Base-by-base conservation (phyloP, 768 basidiomycete genomes). In the Paxillus involutus region DNA sequence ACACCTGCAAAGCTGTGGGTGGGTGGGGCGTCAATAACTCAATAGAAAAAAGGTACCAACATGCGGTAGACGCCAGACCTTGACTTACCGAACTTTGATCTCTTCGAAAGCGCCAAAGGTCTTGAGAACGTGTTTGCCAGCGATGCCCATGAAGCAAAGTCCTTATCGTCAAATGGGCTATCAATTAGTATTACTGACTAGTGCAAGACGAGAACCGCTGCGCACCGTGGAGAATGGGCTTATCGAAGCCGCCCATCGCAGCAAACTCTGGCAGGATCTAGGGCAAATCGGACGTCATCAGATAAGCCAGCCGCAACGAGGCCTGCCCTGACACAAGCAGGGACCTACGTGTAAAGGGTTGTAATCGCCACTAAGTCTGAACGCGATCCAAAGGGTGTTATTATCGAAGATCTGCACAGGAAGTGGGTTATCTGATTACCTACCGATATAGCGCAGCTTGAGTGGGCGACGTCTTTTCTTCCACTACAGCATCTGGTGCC, bases 381-480 rank as follows among this genome's bases (percentile, higher is more conserved):
- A 42, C 16, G 11, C 11, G 17, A 16, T n/a, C n/a, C 13, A 26
- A 33, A 44, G 21, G 35, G 5, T 35, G 10, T 13, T 35, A 3
- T 33, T 11, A 16, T 56, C 33, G 56, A 47, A 26, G 30, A 44
- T 32, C 35, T 6, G 13, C 44, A 44, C 48, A 46, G 24, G 40
- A 44, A 39, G 29, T 51, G 19, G 8, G 17, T 30, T 53, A 37
- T 44, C 21, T 37, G 36, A 24, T 21, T 17, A 62, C 78, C 52
- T 61, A 91, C 91, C 97, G 82, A 69, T 99, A 99, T 49, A 98
- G 67, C 0, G 93, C 96, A 10, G 95, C 96, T 67, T 98, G 96
- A 4, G 82, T 76, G 6, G 80, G 63, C 11, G 76, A 75, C 0
- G 97, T 98, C 76, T 89, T 85, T 72, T 98, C 97, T 71, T 98